Evolutionary conservation across 805 yeast genomes (phyloP).

Genomic region (Myxozyma udenii): DNA sequence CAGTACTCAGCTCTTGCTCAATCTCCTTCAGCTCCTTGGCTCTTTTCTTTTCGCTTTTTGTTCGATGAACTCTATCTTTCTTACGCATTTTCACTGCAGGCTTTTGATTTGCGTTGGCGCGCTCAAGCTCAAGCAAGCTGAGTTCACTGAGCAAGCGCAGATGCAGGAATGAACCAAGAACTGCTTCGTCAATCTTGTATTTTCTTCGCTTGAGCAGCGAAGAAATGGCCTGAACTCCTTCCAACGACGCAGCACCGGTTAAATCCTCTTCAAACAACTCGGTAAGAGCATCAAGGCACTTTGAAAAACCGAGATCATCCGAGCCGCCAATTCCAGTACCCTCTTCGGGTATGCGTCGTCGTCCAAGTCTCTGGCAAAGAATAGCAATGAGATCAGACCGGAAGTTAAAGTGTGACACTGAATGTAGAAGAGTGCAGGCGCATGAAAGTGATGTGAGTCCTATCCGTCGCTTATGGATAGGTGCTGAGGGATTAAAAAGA

Average conservation of each 20-base stretch:
- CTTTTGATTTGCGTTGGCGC: constrained; percentile 28
- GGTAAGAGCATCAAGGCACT: constrained; percentile 64
- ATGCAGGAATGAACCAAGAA: constrained; percentile 67
- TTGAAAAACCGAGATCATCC: constrained; percentile 48
- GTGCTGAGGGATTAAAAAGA: constrained; percentile 25
- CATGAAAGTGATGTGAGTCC: constrained; percentile 58
- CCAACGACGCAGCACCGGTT: constrained; percentile 77
- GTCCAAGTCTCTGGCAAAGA: constrained; percentile 64
- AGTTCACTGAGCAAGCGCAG: constrained; percentile 46
- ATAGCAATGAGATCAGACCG: constrained; percentile 70
- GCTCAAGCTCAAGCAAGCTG: constrained; percentile 13
- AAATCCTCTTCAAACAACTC: constrained; percentile 70
- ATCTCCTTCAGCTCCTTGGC: constrained; percentile 82
- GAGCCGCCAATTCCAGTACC: constrained; percentile 1
- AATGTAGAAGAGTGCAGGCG: constrained; percentile 68
- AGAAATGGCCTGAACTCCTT: constrained; percentile 62
- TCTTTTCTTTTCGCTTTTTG: constrained; percentile 85
- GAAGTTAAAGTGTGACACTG: constrained; percentile 76
- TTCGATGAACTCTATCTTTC: constrained; percentile 84
- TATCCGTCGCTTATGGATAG: constrained; percentile 31
- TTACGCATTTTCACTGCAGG: constrained; percentile 55
- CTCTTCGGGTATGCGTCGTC: constrained; percentile 34
- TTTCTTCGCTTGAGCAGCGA: constrained; percentile 71
- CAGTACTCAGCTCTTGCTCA: constrained; percentile 82
- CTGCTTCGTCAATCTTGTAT: constrained; percentile 79